Base-by-base conservation (phyloP, 352 stramenopile genomes). In the Phytophthora vignae region DNA sequence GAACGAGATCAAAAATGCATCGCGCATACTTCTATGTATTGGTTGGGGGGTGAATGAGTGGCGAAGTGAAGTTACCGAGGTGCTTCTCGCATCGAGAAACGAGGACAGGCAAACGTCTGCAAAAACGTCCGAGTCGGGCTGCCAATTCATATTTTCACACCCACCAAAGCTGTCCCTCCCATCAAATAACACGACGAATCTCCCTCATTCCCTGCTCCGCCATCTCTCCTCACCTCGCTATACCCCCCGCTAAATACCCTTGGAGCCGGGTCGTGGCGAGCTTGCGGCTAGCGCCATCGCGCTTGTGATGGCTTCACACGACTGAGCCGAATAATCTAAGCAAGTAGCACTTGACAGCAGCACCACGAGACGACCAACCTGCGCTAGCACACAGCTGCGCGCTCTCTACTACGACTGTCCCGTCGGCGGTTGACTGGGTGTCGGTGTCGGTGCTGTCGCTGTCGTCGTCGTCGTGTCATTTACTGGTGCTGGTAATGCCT, bases 101-200 rank as follows among this genome's bases (percentile, higher is more conserved):
- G 42, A 72, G 15, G 48, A 61, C 63, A 58, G 54, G 54, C 49
- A 60, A 66, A 67, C 33, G 56, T 63, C 56, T 59, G 67, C 60
- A 67, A 57, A 62, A 72, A 77, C 63, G 55, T 74, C 57, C 50
- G 53, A 72, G 40, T 67, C 19, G 33, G 38, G 57, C 66, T 77
- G 67, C 64, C 71, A 74, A 71, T 77, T 82, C 71, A 72, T 79
- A 79, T 79, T 82, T 69, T 82, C 75, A 82, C 75, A 79, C 72
- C 69, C 69, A 78, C 65, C 74, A 78, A 69, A 66, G 57, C 60
- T 69, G 49, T 64, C 64, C 59, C 46, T 74, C 48, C 59, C 71
- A 72, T 62, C 59, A 74, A 79, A 80, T 71, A 80, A 80, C 64
- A 79, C 74, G 58, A 78, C 67, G 53, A 68, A 73, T 57, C 53